phyloP scores from a whole-genome alignment of 192 early-diverging fungal genomes.

The Helicostylum pulchrum region DNA sequence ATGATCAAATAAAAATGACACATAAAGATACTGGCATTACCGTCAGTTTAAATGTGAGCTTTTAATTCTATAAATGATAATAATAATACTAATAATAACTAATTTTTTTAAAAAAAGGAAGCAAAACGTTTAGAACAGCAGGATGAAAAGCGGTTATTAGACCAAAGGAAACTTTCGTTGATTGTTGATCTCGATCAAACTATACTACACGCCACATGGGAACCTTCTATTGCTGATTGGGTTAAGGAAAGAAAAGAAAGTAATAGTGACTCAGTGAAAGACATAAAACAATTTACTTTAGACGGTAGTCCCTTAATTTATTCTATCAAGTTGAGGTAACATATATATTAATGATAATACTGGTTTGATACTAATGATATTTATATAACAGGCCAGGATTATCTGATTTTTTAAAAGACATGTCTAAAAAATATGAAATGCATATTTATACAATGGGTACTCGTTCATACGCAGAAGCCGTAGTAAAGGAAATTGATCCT shows the following conservation, averaged over 20 bases:
- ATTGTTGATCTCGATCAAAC: conserved; percentile 98
- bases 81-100: neutral
- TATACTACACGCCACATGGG: conserved; percentile 88
- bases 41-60: conserved; percentile 55
- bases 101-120: conserved; percentile 40
- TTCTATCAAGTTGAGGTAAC: conserved; percentile 82
- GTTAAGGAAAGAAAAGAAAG: conserved; percentile 56
- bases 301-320: conserved; percentile 67
- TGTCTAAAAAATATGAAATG: conserved; percentile 79
- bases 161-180: conserved; percentile 71
- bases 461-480: conserved; percentile 85
- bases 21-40: conserved; percentile 70
- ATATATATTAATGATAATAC: neutral
- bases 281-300: conserved; percentile 76
- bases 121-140: conserved; percentile 68
- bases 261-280: conserved; percentile 51
- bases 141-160: conserved; percentile 59
- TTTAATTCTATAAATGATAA: neutral
- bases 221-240: conserved; percentile 75
- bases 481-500: conserved; percentile 87
- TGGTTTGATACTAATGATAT: neutral
- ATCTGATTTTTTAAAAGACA: conserved; percentile 67
- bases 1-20: conserved; percentile 75
- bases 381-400: conserved; percentile 66
- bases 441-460: conserved; percentile 99